A percentile compares a stretch with the other conserved stretches of the same genome.
Conservation (phyloP, 139 green algal species). For the Axilococcus clingmanii region DNA sequence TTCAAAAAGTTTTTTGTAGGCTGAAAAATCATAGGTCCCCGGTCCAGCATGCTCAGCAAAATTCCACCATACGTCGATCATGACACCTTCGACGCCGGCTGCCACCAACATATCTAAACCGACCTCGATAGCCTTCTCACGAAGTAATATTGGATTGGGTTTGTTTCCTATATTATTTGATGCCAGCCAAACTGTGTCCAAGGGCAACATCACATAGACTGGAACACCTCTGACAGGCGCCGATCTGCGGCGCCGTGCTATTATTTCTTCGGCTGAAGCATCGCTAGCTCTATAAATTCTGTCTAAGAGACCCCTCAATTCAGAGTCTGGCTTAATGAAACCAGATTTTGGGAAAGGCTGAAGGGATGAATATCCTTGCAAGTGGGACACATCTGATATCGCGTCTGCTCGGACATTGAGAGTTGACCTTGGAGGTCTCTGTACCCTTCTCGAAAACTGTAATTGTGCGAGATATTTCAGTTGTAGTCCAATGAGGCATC, state of each 20-base stretch:
- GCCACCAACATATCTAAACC: slow-evolving; percentile 71
- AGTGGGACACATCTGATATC: too few species aligned
- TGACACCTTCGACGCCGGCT: slow-evolving; percentile 78
- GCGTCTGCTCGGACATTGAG: too few species aligned
- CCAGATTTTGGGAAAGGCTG: slow-evolving; percentile 1
- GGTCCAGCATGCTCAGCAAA: slow-evolving; percentile 69
- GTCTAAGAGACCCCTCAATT: slow-evolving; percentile 12
- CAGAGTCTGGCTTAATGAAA: slow-evolving; percentile 18
- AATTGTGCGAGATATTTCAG: too few species aligned
- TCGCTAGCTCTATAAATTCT: slow-evolving; percentile 10
- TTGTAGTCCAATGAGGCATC: too few species aligned
- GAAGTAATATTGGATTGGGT: slow-evolving; percentile 55
- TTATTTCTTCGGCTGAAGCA: slow-evolving; percentile 2
- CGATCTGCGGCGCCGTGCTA: slow-evolving; percentile 1
- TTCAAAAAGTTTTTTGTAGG: slow-evolving; percentile 60
- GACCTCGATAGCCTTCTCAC: slow-evolving; percentile 69
- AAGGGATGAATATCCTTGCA: too few species aligned
- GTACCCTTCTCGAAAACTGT: too few species aligned
- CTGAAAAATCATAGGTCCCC: slow-evolving; percentile 72
- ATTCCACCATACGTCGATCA: slow-evolving; percentile 93
- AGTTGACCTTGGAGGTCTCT: too few species aligned
- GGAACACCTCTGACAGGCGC: slow-evolving; percentile 42
- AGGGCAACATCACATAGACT: slow-evolving; percentile 97
- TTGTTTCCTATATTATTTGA: slow-evolving; percentile 31
- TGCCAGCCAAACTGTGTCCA: slow-evolving; percentile 94